Evolutionary conservation across 768 basidiomycete species (phyloP), one percentile per base, ranked within the genome.

Genomic region (Dendrothele bispora): DNA sequence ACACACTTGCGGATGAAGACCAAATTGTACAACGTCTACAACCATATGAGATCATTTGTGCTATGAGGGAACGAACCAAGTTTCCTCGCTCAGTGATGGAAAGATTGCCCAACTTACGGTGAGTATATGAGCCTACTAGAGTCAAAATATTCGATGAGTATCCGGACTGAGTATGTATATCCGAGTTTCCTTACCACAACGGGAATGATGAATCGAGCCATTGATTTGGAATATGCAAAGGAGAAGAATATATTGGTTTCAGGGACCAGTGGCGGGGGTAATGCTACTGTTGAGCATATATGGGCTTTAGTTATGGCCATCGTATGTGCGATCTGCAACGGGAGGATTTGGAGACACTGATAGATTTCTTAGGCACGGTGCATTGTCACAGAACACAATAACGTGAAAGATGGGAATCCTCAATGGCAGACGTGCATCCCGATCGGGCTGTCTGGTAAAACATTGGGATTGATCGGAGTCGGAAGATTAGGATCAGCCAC

Each of bases 61-160:
- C 82, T 3, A 86, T 86, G 83, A 69, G 84, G 42, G 85, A 86
- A 54, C 68, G 85, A 25, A 86, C 84, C 0, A 78, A 75, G 47
- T 78, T 88, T 56, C 59, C 70, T 6, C 60, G 66, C 5, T 64
- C 72, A 1, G 52, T 84, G 8, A 58, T 88, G 36, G 75, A 75
- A 44, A 68, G 70, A 36, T 67, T 88, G 27, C 83, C 83, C 6
- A 80, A 80, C 39, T 70, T 88, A 36, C 73, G 70, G 66, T n/a
- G n/a, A n/a, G n/a, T 73, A 28, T 25, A 67, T 44, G 5, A 14
- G n/a, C 24, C 22, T 12, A 25, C 42, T 8, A n/a, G 32, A 4
- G 22, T 12, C n/a, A 30, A 46, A 27, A 39, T 34, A 15, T 11
- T 8, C 15, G 24, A 26, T 22, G 11, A 3, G n/a, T 39, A 20